These are phyloP conservation scores for Beauveria rudraprayagi DNA, from an alignment of 2,329 filamentous ascomycete species.

Conservation along the genomic window DNA sequence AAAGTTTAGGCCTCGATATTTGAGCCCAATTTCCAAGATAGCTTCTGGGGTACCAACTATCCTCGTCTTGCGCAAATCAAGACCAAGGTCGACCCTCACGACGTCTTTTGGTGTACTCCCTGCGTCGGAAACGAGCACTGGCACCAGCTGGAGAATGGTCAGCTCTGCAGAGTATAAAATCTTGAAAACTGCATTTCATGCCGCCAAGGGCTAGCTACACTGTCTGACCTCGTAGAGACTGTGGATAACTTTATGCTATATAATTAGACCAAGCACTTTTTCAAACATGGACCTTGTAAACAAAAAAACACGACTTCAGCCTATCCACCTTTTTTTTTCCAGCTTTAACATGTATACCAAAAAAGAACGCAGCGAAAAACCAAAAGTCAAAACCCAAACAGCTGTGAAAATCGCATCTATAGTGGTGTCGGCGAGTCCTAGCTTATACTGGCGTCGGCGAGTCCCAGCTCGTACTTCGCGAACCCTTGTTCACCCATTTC, in stretches of 20 bases:
- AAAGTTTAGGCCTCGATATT: constrained; percentile 24
- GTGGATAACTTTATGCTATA: background rate
- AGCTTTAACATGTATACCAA: background rate
- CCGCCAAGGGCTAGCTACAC: background rate
- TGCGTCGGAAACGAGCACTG: constrained; percentile 40
- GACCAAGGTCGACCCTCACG: constrained; percentile 34
- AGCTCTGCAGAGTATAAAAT: constrained; percentile 17
- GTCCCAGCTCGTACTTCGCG: constrained; percentile 4
- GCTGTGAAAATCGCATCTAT: background rate
- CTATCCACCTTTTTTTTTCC: background rate
- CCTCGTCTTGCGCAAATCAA: constrained; percentile 36
- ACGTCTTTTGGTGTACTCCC: constrained; percentile 40
- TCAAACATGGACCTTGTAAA: background rate
- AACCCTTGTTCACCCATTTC: background rate
- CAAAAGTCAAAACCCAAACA: background rate
- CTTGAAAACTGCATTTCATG: background rate
- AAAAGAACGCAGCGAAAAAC: background rate
- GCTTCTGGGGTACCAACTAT: constrained; percentile 40
- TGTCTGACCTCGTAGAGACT: background rate
- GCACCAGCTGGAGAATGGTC: constrained; percentile 19
- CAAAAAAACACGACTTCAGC: background rate
- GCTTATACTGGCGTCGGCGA: constrained; percentile 2
- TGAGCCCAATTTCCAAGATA: constrained; percentile 30
- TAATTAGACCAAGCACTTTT: background rate
- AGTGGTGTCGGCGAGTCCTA: constrained; percentile 1